Percentiles rank a stretch among this genome's conserved stretches.
Evolutionary conservation across 176 grass and related monocot genomes (phyloP).

Genomic region (Panicum miliaceum): DNA sequence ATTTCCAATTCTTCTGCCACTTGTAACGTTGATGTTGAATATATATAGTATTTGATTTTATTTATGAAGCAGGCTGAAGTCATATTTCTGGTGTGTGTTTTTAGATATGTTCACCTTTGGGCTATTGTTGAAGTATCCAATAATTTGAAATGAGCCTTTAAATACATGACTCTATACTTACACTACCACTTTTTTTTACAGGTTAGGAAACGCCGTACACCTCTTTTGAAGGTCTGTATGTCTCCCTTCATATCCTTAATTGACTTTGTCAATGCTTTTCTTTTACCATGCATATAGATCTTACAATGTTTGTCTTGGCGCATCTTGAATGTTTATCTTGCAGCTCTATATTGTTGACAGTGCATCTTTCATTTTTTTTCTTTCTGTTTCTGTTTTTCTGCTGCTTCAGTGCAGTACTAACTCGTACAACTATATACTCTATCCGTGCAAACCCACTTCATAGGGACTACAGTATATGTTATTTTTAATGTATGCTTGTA

Average conservation of each 20-base stretch:
- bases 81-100: constrained; percentile 5
- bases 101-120: constrained; percentile 10
- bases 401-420: background rate
- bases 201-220: constrained; percentile 78
- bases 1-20: background rate
- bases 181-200: constrained; percentile 42
- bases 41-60: constrained; percentile 24
- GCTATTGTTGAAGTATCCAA: constrained; percentile 11
- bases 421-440: background rate
- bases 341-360: background rate
- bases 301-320: background rate
- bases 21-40: constrained; percentile 10
- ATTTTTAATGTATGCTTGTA: constrained; percentile 4
- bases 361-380: background rate
- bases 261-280: constrained; percentile 22
- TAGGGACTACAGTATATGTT: background rate
- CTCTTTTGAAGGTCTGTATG: constrained; percentile 85
- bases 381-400: background rate
- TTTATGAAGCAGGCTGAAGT: constrained; percentile 27
- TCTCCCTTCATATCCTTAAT: constrained; percentile 21
- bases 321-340: constrained; percentile 9
- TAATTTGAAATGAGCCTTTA: background rate
- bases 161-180: constrained; percentile 29
- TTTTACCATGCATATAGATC: constrained; percentile 3
- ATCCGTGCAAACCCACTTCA: background rate